Base-by-base conservation (phyloP, 2,329 filamentous ascomycete genomes). In the Raffaelea deltoideospora region DNA sequence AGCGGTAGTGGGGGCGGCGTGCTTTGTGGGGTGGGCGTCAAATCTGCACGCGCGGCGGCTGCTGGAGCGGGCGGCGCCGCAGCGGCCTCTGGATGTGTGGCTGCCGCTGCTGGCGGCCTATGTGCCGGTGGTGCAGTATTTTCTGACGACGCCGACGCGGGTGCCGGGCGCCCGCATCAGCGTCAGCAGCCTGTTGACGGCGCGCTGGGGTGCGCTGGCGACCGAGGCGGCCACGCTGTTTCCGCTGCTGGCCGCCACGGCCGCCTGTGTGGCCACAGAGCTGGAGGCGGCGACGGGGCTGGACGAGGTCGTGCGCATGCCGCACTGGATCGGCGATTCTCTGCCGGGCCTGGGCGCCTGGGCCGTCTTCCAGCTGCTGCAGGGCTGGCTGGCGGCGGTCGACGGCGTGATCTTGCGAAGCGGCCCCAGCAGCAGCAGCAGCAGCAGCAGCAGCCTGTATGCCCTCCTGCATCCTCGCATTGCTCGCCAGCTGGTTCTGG, bases 211-310 rank as follows among this genome's bases (percentile, higher is more conserved):
- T 0, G 87, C 90, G 1, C 50, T 86, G 7, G 53, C 84, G 37
- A 87, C 79, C 1, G 85, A 94, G 52, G 53, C 64, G 2, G 50
- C 86, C 23, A 87, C 83, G 1, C 72, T 85, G 49, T 74, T 81
- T 37, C 80, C 80, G 1, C 53, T 86, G 21, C 56, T 79, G 10
- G 53, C 69, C n/a, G 49, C 82, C n/a, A 71, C 76, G 3, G 65
- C 76, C 5, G 69, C 74, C 21, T 69, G 67, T 40, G 71, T 76
- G 4, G 76, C 76, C 1, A 72, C 76, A 35, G 57, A 75, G 28
- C 59, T 87, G 31, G 78, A 86, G 34, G 59, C 63, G 21, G 61
- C 73, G 28, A 32, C 33, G 11, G 39, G 35, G 4, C 15, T 43
- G 15, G 40, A 41, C 9, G 65, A 77, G 35, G 50, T 81, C 18